Base-by-base conservation (phyloP, 1,139 yeast genomes). In the Candida sp. region DNA sequence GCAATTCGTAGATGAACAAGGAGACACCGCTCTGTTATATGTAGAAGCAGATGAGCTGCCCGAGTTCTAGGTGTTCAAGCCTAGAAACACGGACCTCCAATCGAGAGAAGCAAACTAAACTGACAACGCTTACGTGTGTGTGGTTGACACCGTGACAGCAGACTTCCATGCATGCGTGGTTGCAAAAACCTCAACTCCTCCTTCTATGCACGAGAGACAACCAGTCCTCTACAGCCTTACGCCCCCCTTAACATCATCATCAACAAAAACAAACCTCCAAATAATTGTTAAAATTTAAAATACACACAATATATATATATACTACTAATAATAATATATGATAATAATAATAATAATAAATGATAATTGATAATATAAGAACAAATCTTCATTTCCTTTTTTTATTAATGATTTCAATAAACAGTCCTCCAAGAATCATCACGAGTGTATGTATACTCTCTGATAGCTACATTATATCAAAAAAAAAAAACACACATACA, bases 221-320 rank as follows among this genome's bases (percentile, higher is more conserved):
- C 2, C 17, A 2, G 2, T 2, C 17, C 17, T 17, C 17, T 17
- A 8, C 31, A 28, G 9, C 31, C 31, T 28, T 7, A 28, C 2
- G 2, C 11, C 11, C n/a, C 37, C 17, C 17, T n/a, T 22, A 33
- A 11, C 22, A 4, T 3, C 7, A 9, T 9, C 11, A 32, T 8
- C 12, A 32, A 32, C 5, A 9, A 3, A 9, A 32, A 11, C 8
- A 9, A 38, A 38, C 42, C 42, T 38, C 30, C 42, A 26, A 38
- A 38, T 23, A 38, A 38, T 34, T 28, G 28, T 41, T 44, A 22
- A 35, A 37, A 44, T 44, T 35, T 44, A 35, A 40, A 35, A 44
- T 37, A 43, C 41, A 42, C 44, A 43, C 46, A 43, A 33, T 17
- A n/a, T 32, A 42, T 42, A 42, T 33, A 42, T 42, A 42, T 28